Evolutionary conservation across 805 yeast genomes (phyloP).

Genomic region (Wickerhamomyces rabaulensis): DNA sequence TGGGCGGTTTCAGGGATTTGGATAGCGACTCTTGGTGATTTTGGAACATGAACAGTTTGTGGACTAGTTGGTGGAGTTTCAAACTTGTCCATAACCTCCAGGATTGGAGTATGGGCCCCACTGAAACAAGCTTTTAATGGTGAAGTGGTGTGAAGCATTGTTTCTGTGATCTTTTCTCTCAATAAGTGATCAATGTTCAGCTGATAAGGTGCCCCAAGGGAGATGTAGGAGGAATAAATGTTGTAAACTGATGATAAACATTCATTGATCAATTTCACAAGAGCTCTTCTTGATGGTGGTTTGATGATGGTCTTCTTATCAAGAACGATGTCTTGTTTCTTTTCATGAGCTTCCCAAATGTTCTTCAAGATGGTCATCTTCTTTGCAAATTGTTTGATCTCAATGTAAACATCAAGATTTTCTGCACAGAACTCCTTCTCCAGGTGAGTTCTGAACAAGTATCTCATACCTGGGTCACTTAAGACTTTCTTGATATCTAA

Average conservation of each 20-base stretch:
- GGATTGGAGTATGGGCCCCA: background rate
- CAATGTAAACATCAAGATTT: slow-evolving; percentile 67
- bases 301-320: slow-evolving; percentile 7
- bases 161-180: slow-evolving; percentile 36
- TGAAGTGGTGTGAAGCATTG: slow-evolving; percentile 35
- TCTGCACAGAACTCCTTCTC: slow-evolving; percentile 65
- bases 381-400: slow-evolving; percentile 47
- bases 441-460: slow-evolving; percentile 61
- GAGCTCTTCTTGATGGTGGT: slow-evolving; percentile 19
- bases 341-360: slow-evolving; percentile 27
- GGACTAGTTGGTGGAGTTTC: background rate
- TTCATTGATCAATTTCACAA: slow-evolving; percentile 42
- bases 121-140: slow-evolving; percentile 21
- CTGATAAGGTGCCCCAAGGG: slow-evolving; percentile 62
- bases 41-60: background rate
- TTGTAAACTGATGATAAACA: slow-evolving; percentile 58
- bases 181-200: slow-evolving; percentile 60
- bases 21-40: background rate
- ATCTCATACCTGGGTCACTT: slow-evolving; percentile 71
- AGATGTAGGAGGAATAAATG: slow-evolving; percentile 61
- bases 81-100: background rate
- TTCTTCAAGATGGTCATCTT: slow-evolving; percentile 39
- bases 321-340: slow-evolving; percentile 4
- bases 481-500: slow-evolving; percentile 37
- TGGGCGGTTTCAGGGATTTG: background rate